Base-by-base conservation (phyloP, 371 early-diverging fungal genomes). In the Rhizopus delemar region DNA sequence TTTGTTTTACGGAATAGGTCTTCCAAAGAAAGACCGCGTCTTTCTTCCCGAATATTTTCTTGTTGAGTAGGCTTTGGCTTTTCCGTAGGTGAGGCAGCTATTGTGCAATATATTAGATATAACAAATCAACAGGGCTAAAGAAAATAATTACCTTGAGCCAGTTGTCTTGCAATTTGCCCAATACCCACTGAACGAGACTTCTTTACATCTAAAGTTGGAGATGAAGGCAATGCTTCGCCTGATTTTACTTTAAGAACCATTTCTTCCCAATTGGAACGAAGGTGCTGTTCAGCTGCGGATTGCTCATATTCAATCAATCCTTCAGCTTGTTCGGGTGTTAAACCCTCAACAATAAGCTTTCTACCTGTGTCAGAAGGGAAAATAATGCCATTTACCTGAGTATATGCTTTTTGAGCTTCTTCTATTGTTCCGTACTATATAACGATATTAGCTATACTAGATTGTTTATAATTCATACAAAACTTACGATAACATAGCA, bases 401-500 rank as follows among this genome's bases (percentile, higher is more conserved):
- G 56, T 57, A 49, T 64, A 71, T 9, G 91, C 91, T 11, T 74
- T 68, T 28, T 71, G 63, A 0, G 91, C 90, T 34, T 81, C 59
- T 31, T 63, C 65, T 8, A 28, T 53, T 7, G 70, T 74, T 12
- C 77, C 80, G 62, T 83, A 92, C 88, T 89, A 70, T 2, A 29
- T 34, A 28, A 13, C 13, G 15, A 13, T 6, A 15, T 22, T 22
- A 22, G 22, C 22, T 22, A 22, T 22, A 22, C 22, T 22, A 22
- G 22, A 0, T 22, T 22, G n/a, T 48, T 48, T 29, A 12, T 46
- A 6, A 48, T 48, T n/a, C 7, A 48, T 29, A 9, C 15, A 28
- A 7, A 49, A 22, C 65, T 73, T 83, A 89, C 91, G 56, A 80
- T 80, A n/a, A 86, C 92, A 79, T 86, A 94, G 52, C 89, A 87